Percentiles rank a stretch among this genome's conserved stretches.
Evolutionary conservation across 139 green algal species (phyloP).

Genomic region (Edaphochlamys debaryana): DNA sequence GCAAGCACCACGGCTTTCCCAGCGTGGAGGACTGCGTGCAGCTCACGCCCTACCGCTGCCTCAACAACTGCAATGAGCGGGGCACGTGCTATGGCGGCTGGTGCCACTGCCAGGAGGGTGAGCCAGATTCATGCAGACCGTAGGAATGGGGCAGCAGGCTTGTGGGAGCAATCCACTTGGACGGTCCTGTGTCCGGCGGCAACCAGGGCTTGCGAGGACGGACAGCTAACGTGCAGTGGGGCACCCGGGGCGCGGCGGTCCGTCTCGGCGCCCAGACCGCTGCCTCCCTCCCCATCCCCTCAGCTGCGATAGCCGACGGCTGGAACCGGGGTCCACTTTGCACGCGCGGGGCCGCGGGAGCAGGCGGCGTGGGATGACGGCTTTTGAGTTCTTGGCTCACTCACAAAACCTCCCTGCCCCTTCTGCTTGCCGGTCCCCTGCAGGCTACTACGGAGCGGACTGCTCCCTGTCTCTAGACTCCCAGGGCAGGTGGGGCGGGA

Average conservation of each 20-base stretch:
- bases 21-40: conserved; percentile 4
- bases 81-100: conserved; percentile 39
- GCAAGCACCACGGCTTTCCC: conserved; percentile 14
- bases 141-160: not conserved
- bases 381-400: too few species aligned
- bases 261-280: too few species aligned
- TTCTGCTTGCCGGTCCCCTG: not conserved
- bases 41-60: conserved; percentile 23
- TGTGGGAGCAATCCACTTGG: not conserved
- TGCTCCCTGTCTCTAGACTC: conserved; percentile 51
- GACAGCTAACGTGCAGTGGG: too few species aligned
- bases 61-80: conserved; percentile 46
- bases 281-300: too few species aligned
- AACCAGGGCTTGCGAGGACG: too few species aligned
- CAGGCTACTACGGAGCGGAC: conserved; percentile 54
- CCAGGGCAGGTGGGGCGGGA: not conserved
- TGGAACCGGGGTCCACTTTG: too few species aligned
- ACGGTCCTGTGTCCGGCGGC: not conserved
- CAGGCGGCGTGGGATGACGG: too few species aligned
- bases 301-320: too few species aligned
- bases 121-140: not conserved
- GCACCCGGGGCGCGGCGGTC: too few species aligned
- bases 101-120: conserved; percentile 52
- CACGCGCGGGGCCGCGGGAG: too few species aligned
- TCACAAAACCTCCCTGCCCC: not conserved